These are phyloP conservation scores for Elsinoe necatrix DNA, from an alignment of 2,329 filamentous ascomycete species.

Conservation along the genomic window DNA sequence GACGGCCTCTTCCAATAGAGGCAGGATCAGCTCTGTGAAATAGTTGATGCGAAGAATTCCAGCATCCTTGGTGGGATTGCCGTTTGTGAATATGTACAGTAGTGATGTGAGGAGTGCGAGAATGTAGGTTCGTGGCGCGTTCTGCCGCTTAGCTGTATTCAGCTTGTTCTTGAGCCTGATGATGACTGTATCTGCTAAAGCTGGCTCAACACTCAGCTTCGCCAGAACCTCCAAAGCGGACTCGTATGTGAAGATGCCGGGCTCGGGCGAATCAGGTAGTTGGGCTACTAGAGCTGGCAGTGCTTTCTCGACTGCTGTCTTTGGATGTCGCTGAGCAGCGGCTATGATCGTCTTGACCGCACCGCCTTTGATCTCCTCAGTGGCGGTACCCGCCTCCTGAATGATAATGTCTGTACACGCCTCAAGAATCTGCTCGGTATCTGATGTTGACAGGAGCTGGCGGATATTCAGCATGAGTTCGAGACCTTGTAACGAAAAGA, in stretches of 20 bases:
- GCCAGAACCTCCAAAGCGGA: constrained; percentile 55
- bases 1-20: constrained; percentile 33
- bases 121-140: constrained; percentile 47
- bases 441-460: constrained; percentile 34
- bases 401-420: constrained; percentile 54
- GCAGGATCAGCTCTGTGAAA: constrained; percentile 40
- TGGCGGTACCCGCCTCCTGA: constrained; percentile 48
- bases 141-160: constrained; percentile 46
- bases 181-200: constrained; percentile 56
- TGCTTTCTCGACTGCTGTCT: constrained; percentile 54
- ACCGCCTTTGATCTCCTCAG: constrained; percentile 49
- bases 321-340: constrained; percentile 54
- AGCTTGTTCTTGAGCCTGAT: constrained; percentile 56
- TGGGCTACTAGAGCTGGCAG: constrained; percentile 59
- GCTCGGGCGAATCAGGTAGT: constrained; percentile 45
- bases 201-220: constrained; percentile 53
- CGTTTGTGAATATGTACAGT: constrained; percentile 52
- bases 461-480: constrained; percentile 36
- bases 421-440: constrained; percentile 46
- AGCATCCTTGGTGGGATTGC: constrained; percentile 41
- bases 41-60: constrained; percentile 33
- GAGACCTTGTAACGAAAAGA: constrained; percentile 38
- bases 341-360: constrained; percentile 52
- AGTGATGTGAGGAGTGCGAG: constrained; percentile 52
- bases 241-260: constrained; percentile 43